Base-by-base conservation (phyloP, 169 alveolate genomes). In the Cryptosporidium ubiquitum region DNA sequence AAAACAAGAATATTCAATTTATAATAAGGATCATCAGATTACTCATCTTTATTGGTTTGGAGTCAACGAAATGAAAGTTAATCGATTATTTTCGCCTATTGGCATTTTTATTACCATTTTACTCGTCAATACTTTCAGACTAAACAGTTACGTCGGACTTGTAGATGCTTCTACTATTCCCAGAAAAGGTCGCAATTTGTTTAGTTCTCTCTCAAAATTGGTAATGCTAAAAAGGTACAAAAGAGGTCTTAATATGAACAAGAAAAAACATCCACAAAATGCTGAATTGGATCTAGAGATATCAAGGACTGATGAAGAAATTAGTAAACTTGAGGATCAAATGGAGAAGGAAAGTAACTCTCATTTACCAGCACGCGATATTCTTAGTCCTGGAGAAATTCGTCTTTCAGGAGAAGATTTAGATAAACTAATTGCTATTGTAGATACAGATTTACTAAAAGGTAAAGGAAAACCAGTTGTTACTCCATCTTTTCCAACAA, bases 61-160 rank as follows among this genome's bases (percentile, higher is more conserved):
- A 55, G 14, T 55, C n/a, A 55, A n/a, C 18, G 16, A 55, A 26
- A 55, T 55, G 66, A 55, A 55, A 10, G 18, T 55, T 20, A 55
- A 55, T 14, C 66, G 66, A 55, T 26, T 55, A 55, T 55, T 55
- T 55, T 55, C 66, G 66, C 66, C 66, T 9, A 55, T 55, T 0
- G 66, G 66, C 66, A 55, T 55, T 26, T 55, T 55, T 55, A 55
- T 55, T 23, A 35, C 35, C 66, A 6, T 55, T 55, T 55, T 55
- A 26, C 6, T 55, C 37, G 39, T 55, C 66, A 55, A 55, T 55
- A 23, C 66, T 55, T 20, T 55, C 37, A 20, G 6, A 9, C 66
- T 5, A 55, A 26, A 26, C 9, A 35, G 14, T 14, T 23, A 55
- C 29, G 9, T 55, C 2, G 18, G 66, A 20, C 18, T 55, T 2